Evolutionary conservation across 2,329 filamentous ascomycete genomes (phyloP).

Genomic region (Coniochaeta sp.): DNA sequence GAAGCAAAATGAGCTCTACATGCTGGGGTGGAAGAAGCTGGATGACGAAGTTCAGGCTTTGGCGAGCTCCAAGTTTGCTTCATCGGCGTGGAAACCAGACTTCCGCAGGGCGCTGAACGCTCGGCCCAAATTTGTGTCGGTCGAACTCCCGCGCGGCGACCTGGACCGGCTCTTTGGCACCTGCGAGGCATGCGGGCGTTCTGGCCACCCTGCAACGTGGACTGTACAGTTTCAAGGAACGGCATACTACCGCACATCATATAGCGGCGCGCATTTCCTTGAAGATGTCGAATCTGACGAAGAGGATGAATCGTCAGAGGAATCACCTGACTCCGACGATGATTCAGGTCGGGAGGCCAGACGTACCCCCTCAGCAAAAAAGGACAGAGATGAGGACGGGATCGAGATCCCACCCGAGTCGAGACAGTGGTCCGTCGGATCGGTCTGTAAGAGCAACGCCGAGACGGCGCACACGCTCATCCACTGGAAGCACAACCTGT

Average conservation of each 20-base stretch:
- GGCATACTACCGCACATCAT: constrained; percentile 53
- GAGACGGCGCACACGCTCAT: constrained; percentile 63
- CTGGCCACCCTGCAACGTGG: constrained; percentile 59
- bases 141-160: constrained; percentile 29
- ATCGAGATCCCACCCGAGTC: constrained; percentile 24
- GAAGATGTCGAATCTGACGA: constrained; percentile 46
- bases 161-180: constrained; percentile 18
- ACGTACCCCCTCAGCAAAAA: constrained; percentile 6
- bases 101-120: constrained; percentile 61
- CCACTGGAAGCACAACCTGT: constrained; percentile 72
- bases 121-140: constrained; percentile 52
- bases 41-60: constrained; percentile 63
- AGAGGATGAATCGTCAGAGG: constrained; percentile 6
- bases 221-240: constrained; percentile 56
- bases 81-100: constrained; percentile 59
- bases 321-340: constrained; percentile 16
- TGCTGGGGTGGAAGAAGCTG: constrained; percentile 62
- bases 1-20: constrained; percentile 55
- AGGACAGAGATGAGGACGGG: constrained; percentile 33
- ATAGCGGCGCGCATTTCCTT: constrained; percentile 25
- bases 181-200: constrained; percentile 67
- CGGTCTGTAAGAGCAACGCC: constrained; percentile 42
- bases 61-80: constrained; percentile 64
- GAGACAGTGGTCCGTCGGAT: constrained; percentile 33
- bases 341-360: constrained; percentile 11